Evolutionary conservation across 108 stramenopile species (phyloP), one percentile per base, ranked within the genome.

Genomic region (Conticribra weissflogii): DNA sequence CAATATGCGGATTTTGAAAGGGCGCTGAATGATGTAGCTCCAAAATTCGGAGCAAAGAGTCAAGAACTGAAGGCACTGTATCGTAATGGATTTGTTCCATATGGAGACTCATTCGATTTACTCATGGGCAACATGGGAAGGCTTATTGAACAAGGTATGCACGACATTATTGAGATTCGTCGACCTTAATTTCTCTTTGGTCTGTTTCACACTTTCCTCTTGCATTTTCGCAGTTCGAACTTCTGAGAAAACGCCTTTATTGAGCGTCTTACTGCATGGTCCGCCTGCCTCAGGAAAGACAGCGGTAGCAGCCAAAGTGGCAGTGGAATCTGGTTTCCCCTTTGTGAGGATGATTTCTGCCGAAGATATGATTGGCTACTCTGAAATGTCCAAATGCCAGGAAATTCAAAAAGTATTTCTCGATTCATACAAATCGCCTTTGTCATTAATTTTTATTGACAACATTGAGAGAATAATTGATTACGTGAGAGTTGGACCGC

Each of bases 381-480:
- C 86, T 14, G 95, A 98, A 57, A 76, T 66, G 36, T 81, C 89
- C 68, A 98, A 97, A 70, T 93, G 90, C 27, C 83, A 83, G 56
- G 82, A 82, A 71, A 97, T 99, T 63, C 91, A 95, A 71, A 97
- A 88, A 78, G 93, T 91, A 0, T 99, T 99, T 72, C 79, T 93
- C 65, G 98, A 99, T 86, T 96, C 98, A 22, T 98, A 98, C 89
- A 97, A 96, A 76, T 94, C 92, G 27, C 97, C 97, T 3, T 78
- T 98, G 53, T 97, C 96, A 5, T 78, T 99, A 23, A 97, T 99
- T 62, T 83, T 98, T 46, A 84, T 99, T 54, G 99, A 99, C 72
- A 98, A 99, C 79, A 85, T 99, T 71, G 99, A 99, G 76, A 88
- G 99, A 22, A 75, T 99, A 51, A 98, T 99, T 73, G 99, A 99